Evolutionary conservation across 2,329 filamentous ascomycete genomes (phyloP).

Genomic region (Pseudogymnoascus sp.): DNA sequence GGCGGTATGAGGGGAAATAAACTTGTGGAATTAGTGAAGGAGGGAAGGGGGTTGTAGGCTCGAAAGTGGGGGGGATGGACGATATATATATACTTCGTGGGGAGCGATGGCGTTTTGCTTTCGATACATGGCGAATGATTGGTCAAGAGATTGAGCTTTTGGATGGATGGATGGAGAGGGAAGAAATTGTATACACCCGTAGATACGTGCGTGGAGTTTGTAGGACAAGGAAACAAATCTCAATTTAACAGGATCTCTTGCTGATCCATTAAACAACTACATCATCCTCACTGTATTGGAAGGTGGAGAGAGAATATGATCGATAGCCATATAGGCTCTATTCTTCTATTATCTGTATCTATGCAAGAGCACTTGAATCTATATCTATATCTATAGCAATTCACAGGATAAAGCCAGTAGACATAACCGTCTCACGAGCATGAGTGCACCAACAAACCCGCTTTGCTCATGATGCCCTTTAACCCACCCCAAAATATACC

Average conservation of each 20-base stretch:
- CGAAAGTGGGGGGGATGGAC: not conserved
- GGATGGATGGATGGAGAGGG: not conserved
- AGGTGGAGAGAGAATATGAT: not conserved
- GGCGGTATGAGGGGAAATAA: slow-evolving; percentile 37
- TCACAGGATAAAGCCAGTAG: not conserved
- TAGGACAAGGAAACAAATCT: not conserved
- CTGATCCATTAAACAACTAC: not conserved
- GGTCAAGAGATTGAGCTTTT: not conserved
- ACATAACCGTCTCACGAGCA: not conserved
- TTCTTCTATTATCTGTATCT: slow-evolving; percentile 2
- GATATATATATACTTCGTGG: not conserved
- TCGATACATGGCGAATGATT: not conserved
- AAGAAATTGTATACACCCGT: not conserved
- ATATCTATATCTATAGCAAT: slow-evolving; percentile 6
- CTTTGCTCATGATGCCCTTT: not conserved
- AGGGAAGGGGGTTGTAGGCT: not conserved
- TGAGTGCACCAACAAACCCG: not conserved
- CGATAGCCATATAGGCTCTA: not conserved
- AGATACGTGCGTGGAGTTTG: not conserved
- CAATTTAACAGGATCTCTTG: not conserved
- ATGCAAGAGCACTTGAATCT: not conserved
- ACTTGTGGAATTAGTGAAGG: not conserved
- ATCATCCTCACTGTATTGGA: not conserved
- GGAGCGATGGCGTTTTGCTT: slow-evolving; percentile 3
- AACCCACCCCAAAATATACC: not conserved